These are phyloP conservation scores for Filobasidium wieringae DNA, from an alignment of 768 basidiomycete species.

Conservation along the genomic window DNA sequence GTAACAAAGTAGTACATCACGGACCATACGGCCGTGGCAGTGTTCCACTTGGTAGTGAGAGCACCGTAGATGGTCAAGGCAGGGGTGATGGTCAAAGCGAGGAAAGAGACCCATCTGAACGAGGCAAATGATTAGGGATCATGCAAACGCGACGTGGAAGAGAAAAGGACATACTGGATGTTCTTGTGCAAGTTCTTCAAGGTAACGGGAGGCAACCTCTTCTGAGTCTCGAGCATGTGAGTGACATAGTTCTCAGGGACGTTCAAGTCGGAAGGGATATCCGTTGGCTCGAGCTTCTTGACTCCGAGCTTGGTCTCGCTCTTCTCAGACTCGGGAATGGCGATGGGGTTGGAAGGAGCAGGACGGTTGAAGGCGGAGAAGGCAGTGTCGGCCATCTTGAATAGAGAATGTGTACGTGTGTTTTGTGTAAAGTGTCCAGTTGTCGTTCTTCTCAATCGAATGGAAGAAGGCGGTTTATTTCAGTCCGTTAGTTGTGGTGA, in stretches of 20 bases:
- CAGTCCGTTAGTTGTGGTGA: too few species aligned
- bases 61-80: slow-evolving; percentile 62
- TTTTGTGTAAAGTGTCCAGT: too few species aligned
- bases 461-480: too few species aligned
- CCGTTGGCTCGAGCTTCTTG: slow-evolving; percentile 26
- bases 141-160: neutral
- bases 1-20: slow-evolving; percentile 68
- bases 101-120: slow-evolving; percentile 54
- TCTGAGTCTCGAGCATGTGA: slow-evolving; percentile 57
- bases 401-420: too few species aligned
- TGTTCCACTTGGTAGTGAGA: slow-evolving; percentile 48
- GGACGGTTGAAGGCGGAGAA: slow-evolving; percentile 1
- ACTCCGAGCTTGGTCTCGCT: slow-evolving; percentile 9
- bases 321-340: slow-evolving; percentile 23
- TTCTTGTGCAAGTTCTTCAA: slow-evolving; percentile 55
- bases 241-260: slow-evolving; percentile 76
- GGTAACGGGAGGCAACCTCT: slow-evolving; percentile 56
- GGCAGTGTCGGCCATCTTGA: slow-evolving; percentile 11
- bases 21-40: slow-evolving; percentile 59
- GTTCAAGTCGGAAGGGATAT: slow-evolving; percentile 33
- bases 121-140: neutral
- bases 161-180: slow-evolving; percentile 22
- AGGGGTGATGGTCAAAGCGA: slow-evolving; percentile 63
- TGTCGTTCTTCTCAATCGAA: too few species aligned
- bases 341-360: slow-evolving; percentile 23